Evolutionary conservation across 345 rosid species (phyloP).

Genomic region (Euphorbia lathyris): DNA sequence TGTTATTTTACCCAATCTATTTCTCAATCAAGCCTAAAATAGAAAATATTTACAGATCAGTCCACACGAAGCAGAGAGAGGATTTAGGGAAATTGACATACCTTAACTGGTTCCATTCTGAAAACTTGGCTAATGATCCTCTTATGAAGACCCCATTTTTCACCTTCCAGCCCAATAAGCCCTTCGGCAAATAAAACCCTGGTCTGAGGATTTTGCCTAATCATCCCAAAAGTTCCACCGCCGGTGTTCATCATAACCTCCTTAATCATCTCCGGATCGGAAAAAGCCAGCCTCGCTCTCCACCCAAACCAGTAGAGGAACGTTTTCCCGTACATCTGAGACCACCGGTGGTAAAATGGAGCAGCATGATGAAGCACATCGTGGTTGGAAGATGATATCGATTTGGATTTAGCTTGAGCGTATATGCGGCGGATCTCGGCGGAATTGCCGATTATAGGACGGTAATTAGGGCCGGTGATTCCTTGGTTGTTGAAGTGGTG

Average conservation of each 20-base stretch:
- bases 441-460: conserved; percentile 55
- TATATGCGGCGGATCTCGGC: conserved; percentile 42
- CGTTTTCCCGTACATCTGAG: conserved; percentile 48
- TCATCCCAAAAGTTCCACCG: conserved; percentile 38
- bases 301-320: conserved; percentile 81
- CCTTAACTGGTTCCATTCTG: conserved; percentile 65
- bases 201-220: conserved; percentile 49
- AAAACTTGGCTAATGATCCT: conserved; percentile 66
- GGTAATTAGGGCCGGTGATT: conserved; percentile 59
- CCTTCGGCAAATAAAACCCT: conserved; percentile 62
- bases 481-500: conserved; percentile 48
- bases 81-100: conserved; percentile 20
- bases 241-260: conserved; percentile 44
- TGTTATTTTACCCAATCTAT: too few species aligned
- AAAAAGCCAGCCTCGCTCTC: conserved; percentile 53
- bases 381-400: conserved; percentile 35
- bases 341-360: conserved; percentile 64
- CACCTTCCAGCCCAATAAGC: conserved; percentile 59
- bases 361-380: conserved; percentile 41
- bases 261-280: conserved; percentile 60
- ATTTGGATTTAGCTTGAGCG: conserved; percentile 42
- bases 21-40: too few species aligned
- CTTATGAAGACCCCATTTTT: conserved; percentile 64
- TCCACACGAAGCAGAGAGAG: too few species aligned
- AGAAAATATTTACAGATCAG: not conserved